Percentiles rank a stretch among this genome's conserved stretches.
phyloP scores from a whole-genome alignment of 352 stramenopile species.

The Phytophthora hybrid region DNA sequence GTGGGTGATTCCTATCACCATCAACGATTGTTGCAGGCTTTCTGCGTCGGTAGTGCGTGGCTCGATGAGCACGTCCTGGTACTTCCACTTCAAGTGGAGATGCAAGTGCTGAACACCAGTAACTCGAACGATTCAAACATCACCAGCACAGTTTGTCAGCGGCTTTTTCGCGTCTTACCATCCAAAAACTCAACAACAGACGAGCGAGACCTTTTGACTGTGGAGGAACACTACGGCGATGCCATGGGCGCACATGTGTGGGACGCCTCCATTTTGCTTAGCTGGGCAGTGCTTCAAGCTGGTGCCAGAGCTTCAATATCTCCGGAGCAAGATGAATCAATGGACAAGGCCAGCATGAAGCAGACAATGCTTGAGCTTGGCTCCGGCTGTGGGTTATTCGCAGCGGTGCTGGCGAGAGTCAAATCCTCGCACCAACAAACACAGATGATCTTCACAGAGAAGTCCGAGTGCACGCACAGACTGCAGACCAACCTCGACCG shows the following conservation, averaged over 20 bases:
- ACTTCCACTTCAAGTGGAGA: slow-evolving; percentile 43
- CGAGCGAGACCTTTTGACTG: slow-evolving; percentile 19
- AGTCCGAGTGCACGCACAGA: slow-evolving; percentile 33
- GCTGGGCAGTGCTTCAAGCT: slow-evolving; percentile 42
- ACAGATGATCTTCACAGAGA: slow-evolving; percentile 47
- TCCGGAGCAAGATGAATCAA: not conserved
- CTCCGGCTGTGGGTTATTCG: slow-evolving; percentile 63
- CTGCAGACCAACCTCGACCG: slow-evolving; percentile 44
- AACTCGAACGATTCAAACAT: not conserved
- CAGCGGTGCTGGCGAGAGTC: slow-evolving; percentile 27
- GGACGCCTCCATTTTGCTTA: slow-evolving; percentile 70
- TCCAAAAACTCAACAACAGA: not conserved
- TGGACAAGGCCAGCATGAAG: not conserved
- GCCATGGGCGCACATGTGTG: slow-evolving; percentile 75
- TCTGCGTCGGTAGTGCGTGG: slow-evolving; percentile 52
- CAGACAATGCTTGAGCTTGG: slow-evolving; percentile 52
- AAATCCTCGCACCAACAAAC: not conserved
- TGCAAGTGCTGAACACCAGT: slow-evolving; percentile 7
- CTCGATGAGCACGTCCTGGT: slow-evolving; percentile 37
- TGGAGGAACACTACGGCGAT: slow-evolving; percentile 72
- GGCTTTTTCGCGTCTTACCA: slow-evolving; percentile 4
- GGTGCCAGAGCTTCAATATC: not conserved
- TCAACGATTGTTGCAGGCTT: slow-evolving; percentile 37
- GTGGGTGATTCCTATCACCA: not conserved
- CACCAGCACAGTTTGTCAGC: slow-evolving; percentile 22